A percentile compares a stretch with the other conserved stretches of the same genome.
Conservation (phyloP, 768 basidiomycete species). For the Naematelia aurantialba region DNA sequence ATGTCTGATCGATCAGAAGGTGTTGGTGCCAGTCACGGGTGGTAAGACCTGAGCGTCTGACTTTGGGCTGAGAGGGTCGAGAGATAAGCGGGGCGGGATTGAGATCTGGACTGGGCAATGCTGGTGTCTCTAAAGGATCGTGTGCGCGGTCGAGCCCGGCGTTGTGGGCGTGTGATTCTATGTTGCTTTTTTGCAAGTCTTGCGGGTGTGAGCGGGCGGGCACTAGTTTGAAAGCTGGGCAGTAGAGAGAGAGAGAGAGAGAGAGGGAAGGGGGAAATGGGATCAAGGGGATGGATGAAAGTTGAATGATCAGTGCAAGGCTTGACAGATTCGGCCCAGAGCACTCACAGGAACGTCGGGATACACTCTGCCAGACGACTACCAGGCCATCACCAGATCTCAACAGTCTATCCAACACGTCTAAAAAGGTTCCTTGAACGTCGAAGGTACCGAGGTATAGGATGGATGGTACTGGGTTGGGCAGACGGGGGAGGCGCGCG, state of each 20-base stretch:
- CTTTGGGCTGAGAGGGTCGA: not conserved
- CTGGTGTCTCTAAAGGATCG: not conserved
- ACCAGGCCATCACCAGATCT: no score
- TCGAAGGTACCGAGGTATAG: no score
- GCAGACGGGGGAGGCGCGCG: no score
- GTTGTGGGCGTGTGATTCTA: not conserved
- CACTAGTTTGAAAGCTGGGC: no score
- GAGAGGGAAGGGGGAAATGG: not conserved
- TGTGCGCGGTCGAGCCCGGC: not conserved
- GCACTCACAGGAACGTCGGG: not conserved
- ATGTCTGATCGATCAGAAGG: not conserved
- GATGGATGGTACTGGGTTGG: no score
- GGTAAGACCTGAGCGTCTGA: not conserved
- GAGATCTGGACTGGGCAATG: not conserved
- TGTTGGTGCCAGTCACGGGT: not conserved
- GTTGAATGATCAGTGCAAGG: not conserved
- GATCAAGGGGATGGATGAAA: not conserved
- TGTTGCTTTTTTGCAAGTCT: not conserved
- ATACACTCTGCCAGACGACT: no score
- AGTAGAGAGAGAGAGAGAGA: not conserved
- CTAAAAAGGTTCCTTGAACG: no score
- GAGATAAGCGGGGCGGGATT: not conserved
- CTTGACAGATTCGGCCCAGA: not conserved
- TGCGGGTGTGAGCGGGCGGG: not conserved
- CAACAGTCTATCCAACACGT: no score